Conservation (phyloP, 176 grass and related monocot species). For the Oryza australiensis region DNA sequence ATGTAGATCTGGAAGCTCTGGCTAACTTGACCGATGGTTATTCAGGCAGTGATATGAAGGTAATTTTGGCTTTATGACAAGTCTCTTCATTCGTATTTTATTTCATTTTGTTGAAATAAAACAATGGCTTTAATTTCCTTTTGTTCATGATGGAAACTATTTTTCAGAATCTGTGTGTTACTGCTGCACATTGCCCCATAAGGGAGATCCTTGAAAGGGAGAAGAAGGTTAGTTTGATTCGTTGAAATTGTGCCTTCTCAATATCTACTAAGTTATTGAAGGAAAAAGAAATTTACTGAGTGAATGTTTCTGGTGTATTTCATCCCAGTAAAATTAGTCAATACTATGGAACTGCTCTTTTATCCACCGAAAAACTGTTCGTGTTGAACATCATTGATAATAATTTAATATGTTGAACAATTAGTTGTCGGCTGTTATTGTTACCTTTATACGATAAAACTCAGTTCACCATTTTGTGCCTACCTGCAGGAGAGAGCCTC, state of each 20-base stretch:
- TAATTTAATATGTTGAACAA: not conserved
- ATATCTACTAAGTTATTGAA: not conserved
- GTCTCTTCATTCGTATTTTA: not conserved
- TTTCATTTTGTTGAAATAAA: slow-evolving; percentile 2
- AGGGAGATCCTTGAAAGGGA: slow-evolving; percentile 95
- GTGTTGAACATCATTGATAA: not conserved
- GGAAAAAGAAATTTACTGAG: not conserved
- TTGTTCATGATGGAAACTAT: slow-evolving; percentile 18
- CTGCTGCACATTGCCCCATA: slow-evolving; percentile 89
- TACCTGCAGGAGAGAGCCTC: slow-evolving; percentile 61
- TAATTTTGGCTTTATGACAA: slow-evolving; percentile 32
- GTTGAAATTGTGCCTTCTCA: slow-evolving; percentile 9
- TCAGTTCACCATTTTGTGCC: slow-evolving; percentile 18
- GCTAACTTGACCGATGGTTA: slow-evolving; percentile 90
- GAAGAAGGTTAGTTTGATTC: slow-evolving; percentile 73
- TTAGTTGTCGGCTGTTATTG: not conserved
- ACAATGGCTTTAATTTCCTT: slow-evolving; percentile 4
- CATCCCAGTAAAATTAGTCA: not conserved
- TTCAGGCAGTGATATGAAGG: slow-evolving; percentile 99
- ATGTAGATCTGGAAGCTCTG: slow-evolving; percentile 76
- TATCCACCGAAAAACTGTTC: not conserved
- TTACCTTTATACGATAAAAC: not conserved
- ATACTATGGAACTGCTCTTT: not conserved
- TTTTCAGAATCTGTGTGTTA: slow-evolving; percentile 86
- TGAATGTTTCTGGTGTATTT: slow-evolving; percentile 15